Percentiles rank a stretch among this genome's conserved stretches.
Evolutionary conservation across 2,329 filamentous ascomycete genomes (phyloP).

Genomic region (Chrysoporthe puriensis): DNA sequence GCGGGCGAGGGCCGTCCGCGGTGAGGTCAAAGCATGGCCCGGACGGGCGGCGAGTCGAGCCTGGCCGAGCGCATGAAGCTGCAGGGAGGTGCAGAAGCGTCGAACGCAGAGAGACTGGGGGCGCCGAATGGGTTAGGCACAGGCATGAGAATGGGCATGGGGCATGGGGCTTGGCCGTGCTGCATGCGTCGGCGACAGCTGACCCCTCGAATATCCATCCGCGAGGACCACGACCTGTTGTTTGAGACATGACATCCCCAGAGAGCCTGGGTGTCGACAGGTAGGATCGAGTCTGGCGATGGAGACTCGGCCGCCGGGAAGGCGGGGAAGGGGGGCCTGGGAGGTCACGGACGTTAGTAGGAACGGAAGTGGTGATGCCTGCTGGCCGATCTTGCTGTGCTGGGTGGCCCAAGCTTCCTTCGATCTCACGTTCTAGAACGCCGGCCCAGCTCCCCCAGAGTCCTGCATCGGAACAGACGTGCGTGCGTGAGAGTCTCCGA

Average conservation of each 20-base stretch:
- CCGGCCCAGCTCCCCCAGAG: background rate
- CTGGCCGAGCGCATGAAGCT: background rate
- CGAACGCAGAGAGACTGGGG: background rate
- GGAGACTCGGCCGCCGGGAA: background rate
- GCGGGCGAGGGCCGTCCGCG: background rate
- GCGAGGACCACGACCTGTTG: background rate
- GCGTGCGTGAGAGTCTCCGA: background rate
- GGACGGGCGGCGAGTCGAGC: background rate
- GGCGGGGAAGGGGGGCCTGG: background rate
- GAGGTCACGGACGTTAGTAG: background rate
- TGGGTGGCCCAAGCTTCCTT: slow-evolving; percentile 13
- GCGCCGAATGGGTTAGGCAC: background rate
- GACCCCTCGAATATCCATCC: background rate
- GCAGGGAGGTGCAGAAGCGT: slow-evolving; percentile 6
- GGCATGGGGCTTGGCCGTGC: background rate
- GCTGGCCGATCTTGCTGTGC: background rate
- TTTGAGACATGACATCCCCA: background rate
- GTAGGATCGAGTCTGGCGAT: background rate
- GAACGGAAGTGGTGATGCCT: background rate
- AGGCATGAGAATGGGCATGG: background rate
- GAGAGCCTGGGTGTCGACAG: background rate
- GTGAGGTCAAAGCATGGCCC: background rate
- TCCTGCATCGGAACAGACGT: background rate
- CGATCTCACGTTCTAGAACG: slow-evolving; percentile 10
- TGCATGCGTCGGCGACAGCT: background rate